A percentile compares a stretch with the other conserved stretches of the same genome.
phyloP scores from a whole-genome alignment of 2,329 filamentous ascomycete species.

The Colletotrichum sidae region DNA sequence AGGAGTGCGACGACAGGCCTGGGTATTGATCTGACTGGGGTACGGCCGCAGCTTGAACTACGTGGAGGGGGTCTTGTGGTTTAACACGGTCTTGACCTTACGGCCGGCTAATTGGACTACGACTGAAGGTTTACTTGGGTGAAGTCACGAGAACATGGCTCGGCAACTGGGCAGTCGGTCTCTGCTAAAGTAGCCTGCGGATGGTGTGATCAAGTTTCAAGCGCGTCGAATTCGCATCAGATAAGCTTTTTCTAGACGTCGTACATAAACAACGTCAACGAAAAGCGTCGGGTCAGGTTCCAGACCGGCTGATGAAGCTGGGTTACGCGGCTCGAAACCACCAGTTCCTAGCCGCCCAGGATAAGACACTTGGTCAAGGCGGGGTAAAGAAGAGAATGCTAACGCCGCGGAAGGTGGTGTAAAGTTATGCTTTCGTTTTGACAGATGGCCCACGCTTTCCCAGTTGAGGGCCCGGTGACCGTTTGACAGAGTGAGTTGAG shows the following conservation, averaged over 20 bases:
- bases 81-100: neutral
- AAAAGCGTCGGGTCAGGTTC: too few species aligned
- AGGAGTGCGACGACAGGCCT: conserved; percentile 10
- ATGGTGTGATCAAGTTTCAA: conserved; percentile 1
- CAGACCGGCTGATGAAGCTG: too few species aligned
- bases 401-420: too few species aligned
- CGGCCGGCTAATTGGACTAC: neutral
- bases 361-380: too few species aligned
- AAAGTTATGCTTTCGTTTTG: too few species aligned
- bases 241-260: neutral
- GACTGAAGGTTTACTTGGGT: neutral
- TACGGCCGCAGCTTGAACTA: conserved; percentile 22
- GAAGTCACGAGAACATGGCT: neutral
- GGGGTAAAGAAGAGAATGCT: too few species aligned
- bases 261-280: too few species aligned
- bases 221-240: conserved; percentile 18
- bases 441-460: too few species aligned
- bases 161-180: conserved; percentile 2
- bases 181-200: neutral
- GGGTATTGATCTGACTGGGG: neutral
- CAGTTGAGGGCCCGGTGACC: too few species aligned
- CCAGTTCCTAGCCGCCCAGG: too few species aligned
- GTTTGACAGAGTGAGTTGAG: too few species aligned
- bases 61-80: neutral
- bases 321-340: too few species aligned